Conservation (phyloP, 495 filamentous ascomycete species). For the Staphylotrichum tortipilum region DNA sequence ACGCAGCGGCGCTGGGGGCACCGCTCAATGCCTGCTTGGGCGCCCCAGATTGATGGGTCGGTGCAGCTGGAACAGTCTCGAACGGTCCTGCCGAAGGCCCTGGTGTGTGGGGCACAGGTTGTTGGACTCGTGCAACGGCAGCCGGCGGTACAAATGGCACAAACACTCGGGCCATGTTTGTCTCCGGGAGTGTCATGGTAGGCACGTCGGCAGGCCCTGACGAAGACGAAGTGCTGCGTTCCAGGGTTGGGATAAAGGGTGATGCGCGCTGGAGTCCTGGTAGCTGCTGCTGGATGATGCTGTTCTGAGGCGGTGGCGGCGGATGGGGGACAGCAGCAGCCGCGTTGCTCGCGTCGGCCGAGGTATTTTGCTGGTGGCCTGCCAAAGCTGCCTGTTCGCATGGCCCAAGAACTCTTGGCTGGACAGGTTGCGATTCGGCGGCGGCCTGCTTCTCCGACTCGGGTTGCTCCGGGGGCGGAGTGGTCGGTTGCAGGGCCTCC, state of each 20-base stretch:
- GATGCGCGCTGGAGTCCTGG: too few species aligned
- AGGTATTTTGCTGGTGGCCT: too few species aligned
- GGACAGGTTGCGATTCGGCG: neutral
- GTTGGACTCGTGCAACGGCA: too few species aligned
- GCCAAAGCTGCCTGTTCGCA: too few species aligned
- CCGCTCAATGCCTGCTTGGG: neutral
- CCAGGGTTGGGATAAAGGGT: neutral
- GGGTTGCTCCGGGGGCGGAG: constrained; percentile 7
- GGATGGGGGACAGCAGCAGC: neutral
- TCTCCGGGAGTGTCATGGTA: neutral
- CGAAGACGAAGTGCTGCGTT: neutral
- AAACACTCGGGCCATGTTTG: neutral
- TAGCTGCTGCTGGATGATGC: neutral
- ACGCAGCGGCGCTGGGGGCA: neutral
- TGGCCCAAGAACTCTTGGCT: too few species aligned
- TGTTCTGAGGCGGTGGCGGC: neutral
- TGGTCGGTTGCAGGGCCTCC: constrained; percentile 7
- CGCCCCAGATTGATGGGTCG: neutral
- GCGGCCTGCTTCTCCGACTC: neutral
- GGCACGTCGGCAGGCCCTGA: neutral
- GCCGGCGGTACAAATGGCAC: neutral
- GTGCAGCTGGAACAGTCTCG: neutral
- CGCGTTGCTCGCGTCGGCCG: neutral
- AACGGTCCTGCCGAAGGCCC: neutral
- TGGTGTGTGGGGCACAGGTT: neutral